These are phyloP conservation scores for Trichoderma endophyticum DNA, from an alignment of 2,329 filamentous ascomycete species.

Conservation along the genomic window DNA sequence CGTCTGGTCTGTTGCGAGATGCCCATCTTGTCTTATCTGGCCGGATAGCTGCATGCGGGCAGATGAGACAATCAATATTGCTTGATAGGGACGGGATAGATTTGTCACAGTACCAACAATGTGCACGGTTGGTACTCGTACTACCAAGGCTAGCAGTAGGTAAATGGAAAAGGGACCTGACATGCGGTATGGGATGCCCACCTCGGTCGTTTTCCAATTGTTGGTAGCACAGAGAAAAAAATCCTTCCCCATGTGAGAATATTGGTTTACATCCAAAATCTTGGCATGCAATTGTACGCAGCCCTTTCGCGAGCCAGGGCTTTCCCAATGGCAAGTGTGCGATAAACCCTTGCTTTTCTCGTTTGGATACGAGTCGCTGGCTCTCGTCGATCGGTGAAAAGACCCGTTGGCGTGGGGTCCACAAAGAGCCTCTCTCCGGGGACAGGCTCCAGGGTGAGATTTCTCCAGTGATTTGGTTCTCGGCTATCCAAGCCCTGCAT, in stretches of 20 bases:
- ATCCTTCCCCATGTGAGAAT: neutral
- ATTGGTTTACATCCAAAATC: neutral
- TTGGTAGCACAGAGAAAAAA: neutral
- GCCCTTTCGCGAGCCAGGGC: neutral
- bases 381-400: neutral
- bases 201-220: neutral
- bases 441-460: conserved; percentile 1
- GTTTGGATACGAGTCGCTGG: neutral
- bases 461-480: conserved; percentile 6
- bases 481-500: conserved; percentile 14
- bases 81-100: neutral
- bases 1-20: neutral
- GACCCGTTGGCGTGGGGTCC: conserved; percentile 5
- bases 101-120: neutral
- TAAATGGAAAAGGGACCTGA: neutral
- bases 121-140: neutral
- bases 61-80: neutral
- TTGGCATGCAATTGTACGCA: neutral
- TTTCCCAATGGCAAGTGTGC: neutral
- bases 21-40: neutral
- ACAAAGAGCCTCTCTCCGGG: neutral
- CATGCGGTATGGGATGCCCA: neutral
- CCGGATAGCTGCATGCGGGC: neutral
- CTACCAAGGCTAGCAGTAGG: neutral
- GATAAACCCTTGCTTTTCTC: neutral